These are phyloP conservation scores for Erysiphe pulchra DNA, from an alignment of 2,329 filamentous ascomycete genomes.

Conservation along the genomic window DNA sequence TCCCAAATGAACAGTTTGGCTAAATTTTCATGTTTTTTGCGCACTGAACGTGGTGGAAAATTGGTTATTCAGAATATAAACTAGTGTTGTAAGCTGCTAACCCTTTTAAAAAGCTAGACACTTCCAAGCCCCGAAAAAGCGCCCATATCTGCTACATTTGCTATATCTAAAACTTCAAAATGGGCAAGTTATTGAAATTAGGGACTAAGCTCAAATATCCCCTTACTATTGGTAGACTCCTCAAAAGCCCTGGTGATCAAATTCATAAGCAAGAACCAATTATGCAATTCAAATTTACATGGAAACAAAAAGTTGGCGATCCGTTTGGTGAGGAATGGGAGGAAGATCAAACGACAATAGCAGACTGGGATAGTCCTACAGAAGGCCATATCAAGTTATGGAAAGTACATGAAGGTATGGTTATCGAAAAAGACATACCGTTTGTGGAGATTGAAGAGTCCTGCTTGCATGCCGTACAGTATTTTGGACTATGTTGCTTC, in stretches of 20 bases:
- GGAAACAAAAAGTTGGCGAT: conserved; percentile 51
- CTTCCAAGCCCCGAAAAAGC: background rate
- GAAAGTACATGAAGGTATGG: conserved; percentile 43
- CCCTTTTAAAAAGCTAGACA: no score
- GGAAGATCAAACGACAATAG: conserved; percentile 41
- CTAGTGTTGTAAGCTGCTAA: no score
- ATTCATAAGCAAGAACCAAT: conserved; percentile 55
- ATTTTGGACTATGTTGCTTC: conserved; percentile 66
- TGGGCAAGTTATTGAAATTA: conserved; percentile 24
- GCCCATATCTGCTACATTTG: conserved; percentile 1
- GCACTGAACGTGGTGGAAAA: no score
- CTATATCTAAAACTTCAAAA: conserved; percentile 13
- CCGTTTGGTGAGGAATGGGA: conserved; percentile 33
- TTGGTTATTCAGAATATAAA: no score
- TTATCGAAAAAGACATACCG: conserved; percentile 29
- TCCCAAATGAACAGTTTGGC: no score
- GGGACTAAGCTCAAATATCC: conserved; percentile 60
- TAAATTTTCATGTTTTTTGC: no score
- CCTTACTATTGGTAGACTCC: conserved; percentile 68
- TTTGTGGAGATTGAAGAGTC: conserved; percentile 66
- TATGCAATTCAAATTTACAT: conserved; percentile 71
- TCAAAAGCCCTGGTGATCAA: conserved; percentile 48
- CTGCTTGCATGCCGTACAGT: conserved; percentile 78
- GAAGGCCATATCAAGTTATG: conserved; percentile 60
- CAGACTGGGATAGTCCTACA: conserved; percentile 58